phyloP scores from a whole-genome alignment of 2,329 filamentous ascomycete species.

The Scedosporium dehoogii region DNA sequence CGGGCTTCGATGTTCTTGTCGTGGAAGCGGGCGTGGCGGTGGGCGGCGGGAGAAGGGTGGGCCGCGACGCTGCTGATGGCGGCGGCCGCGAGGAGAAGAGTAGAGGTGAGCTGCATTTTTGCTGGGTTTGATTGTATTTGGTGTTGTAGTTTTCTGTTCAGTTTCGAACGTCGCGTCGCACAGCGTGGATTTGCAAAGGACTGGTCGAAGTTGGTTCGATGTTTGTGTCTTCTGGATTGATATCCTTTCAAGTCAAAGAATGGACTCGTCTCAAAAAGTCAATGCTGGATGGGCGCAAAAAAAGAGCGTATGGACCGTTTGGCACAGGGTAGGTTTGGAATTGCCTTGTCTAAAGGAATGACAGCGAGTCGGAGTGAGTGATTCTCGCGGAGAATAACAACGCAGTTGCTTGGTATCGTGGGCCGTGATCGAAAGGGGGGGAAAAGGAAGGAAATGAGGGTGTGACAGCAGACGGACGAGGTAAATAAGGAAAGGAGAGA shows the following conservation, averaged over 20 bases:
- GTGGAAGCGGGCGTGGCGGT: conserved; percentile 22
- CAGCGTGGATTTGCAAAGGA: too few species aligned
- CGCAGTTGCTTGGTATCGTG: neutral
- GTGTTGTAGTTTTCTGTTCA: neutral
- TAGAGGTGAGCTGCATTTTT: conserved; percentile 32
- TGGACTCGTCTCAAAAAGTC: neutral
- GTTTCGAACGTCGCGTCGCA: neutral
- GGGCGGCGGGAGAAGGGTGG: conserved; percentile 28
- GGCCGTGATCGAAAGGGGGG: neutral
- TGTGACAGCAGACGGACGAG: conserved; percentile 1
- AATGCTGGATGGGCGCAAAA: neutral
- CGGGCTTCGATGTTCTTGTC: conserved; percentile 17
- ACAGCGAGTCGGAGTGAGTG: conserved; percentile 1
- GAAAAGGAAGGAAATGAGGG: neutral
- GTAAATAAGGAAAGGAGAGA: conserved; percentile 5
- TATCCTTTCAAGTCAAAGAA: too few species aligned
- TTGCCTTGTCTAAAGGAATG: conserved; percentile 5
- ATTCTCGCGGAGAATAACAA: neutral
- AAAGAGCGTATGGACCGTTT: neutral
- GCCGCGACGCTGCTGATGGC: conserved; percentile 29
- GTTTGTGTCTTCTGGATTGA: too few species aligned
- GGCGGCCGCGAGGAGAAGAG: conserved; percentile 26
- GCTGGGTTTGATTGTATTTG: neutral
- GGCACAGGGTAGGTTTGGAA: neutral
- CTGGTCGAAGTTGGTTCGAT: too few species aligned